Percentiles rank a stretch among this genome's conserved stretches.
phyloP scores from a whole-genome alignment of 2,329 filamentous ascomycete species.

The Aspergillus latus region DNA sequence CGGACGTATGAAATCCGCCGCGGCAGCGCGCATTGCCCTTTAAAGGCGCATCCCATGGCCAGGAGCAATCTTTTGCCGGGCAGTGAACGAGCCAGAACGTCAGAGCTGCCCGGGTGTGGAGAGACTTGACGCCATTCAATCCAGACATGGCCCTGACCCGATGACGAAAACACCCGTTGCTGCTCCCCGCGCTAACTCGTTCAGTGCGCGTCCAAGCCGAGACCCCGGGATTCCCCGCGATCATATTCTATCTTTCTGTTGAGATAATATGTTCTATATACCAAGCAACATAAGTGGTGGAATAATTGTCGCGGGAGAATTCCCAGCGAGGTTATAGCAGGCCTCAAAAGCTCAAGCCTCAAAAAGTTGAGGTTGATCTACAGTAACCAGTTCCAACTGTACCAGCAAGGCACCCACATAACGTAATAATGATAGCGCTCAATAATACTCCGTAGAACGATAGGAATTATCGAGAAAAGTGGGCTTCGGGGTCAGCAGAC shows the following conservation, averaged over 20 bases:
- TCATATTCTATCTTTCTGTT: background rate
- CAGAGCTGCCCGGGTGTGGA: constrained; percentile 11
- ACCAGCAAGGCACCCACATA: background rate
- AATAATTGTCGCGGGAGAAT: background rate
- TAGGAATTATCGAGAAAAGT: constrained; percentile 13
- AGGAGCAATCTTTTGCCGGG: constrained; percentile 21
- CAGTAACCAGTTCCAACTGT: background rate
- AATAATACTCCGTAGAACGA: constrained; percentile 2
- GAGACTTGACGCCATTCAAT: constrained; percentile 20
- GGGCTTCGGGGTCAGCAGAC: constrained; percentile 26
- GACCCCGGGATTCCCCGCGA: constrained; percentile 24
- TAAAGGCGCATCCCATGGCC: constrained; percentile 4
- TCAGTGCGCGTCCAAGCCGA: constrained; percentile 13
- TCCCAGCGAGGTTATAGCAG: background rate
- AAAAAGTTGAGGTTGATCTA: background rate
- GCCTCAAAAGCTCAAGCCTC: background rate
- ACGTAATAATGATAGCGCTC: constrained; percentile 8
- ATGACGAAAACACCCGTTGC: constrained; percentile 7
- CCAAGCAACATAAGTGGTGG: background rate
- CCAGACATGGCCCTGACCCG: background rate
- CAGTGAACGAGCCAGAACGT: constrained; percentile 13
- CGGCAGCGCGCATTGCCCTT: constrained; percentile 8
- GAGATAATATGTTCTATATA: background rate
- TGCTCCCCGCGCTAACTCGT: constrained; percentile 22
- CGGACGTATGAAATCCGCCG: constrained; percentile 4